Conservation (phyloP, 2,329 filamentous ascomycete species). For the Lachnellula subtilissima region DNA sequence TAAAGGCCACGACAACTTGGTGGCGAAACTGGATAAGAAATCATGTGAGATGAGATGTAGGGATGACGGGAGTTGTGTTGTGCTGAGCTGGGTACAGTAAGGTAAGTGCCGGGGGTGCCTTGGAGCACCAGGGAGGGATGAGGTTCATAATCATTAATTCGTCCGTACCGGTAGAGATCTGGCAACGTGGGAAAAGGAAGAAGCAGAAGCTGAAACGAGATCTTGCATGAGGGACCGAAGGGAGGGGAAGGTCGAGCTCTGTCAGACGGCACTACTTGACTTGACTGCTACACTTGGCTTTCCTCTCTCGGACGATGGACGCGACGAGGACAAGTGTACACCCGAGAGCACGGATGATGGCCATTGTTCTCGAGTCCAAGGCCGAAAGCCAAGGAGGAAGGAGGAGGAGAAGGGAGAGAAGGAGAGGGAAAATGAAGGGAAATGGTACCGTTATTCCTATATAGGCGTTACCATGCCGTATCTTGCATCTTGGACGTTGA, state of each 20-base stretch:
- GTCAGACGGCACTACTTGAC: not conserved
- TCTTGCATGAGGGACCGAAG: not conserved
- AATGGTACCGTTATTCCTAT: not conserved
- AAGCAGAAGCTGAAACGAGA: slow-evolving; percentile 5
- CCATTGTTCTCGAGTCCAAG: not conserved
- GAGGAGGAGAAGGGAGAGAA: not conserved
- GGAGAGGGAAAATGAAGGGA: not conserved
- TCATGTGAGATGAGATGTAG: not conserved
- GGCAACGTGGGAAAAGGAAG: not conserved
- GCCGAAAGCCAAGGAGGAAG: not conserved
- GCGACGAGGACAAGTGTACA: not conserved
- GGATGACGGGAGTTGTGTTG: not conserved
- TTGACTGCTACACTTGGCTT: not conserved
- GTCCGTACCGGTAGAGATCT: not conserved
- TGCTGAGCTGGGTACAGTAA: not conserved
- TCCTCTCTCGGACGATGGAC: not conserved
- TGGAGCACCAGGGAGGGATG: not conserved
- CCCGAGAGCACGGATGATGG: slow-evolving; percentile 3
- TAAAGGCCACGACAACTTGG: not conserved
- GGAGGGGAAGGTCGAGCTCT: not conserved
- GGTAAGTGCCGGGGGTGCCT: too few relatives aligned
- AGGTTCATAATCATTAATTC: not conserved
- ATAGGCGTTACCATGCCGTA: not conserved
- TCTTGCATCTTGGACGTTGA: too few relatives aligned
- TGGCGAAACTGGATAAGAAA: slow-evolving; percentile 5